These are phyloP conservation scores for Inonotus hispidus DNA, from an alignment of 1,284 basidiomycete species.

Conservation along the genomic window DNA sequence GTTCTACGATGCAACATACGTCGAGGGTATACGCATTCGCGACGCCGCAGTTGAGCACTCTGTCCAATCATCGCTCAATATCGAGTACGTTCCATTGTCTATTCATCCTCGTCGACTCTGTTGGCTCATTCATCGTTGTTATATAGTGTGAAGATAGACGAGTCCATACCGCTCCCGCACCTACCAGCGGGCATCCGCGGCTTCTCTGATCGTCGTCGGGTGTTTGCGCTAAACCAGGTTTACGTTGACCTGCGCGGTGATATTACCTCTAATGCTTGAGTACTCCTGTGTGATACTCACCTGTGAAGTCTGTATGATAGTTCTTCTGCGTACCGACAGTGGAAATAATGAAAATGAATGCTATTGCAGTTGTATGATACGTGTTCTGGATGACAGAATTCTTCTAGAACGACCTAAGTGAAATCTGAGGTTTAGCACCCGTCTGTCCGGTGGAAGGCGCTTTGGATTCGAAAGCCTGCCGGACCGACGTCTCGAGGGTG, in stretches of 20 bases:
- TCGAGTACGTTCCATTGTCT: slow-evolving; percentile 5
- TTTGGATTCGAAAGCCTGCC: slow-evolving; percentile 62
- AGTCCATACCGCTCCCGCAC: slow-evolving; percentile 15
- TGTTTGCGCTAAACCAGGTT: slow-evolving; percentile 15
- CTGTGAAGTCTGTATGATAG: neutral
- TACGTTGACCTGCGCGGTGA: slow-evolving; percentile 7
- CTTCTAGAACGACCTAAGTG: slow-evolving; percentile 61
- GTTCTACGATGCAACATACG: slow-evolving; percentile 15
- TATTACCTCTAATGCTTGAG: neutral
- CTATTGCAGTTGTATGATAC: neutral
- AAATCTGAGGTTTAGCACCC: slow-evolving; percentile 69
- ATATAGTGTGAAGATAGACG: slow-evolving; percentile 5
- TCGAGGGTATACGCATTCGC: slow-evolving; percentile 12
- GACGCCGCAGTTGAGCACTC: slow-evolving; percentile 14
- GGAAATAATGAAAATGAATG: neutral
- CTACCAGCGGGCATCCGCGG: slow-evolving; percentile 11
- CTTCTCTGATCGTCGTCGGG: slow-evolving; percentile 11
- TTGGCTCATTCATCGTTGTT: neutral
- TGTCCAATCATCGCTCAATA: slow-evolving; percentile 16
- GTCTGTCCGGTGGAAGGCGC: slow-evolving; percentile 30
- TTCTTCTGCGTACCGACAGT: neutral
- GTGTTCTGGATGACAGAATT: neutral
- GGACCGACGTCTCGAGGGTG: slow-evolving; percentile 72
- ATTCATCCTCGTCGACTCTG: neutral
- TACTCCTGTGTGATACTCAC: neutral